Evolutionary conservation across 1,284 basidiomycete species (phyloP), one percentile per base, ranked within the genome.

Genomic region (Pterula multifida): DNA sequence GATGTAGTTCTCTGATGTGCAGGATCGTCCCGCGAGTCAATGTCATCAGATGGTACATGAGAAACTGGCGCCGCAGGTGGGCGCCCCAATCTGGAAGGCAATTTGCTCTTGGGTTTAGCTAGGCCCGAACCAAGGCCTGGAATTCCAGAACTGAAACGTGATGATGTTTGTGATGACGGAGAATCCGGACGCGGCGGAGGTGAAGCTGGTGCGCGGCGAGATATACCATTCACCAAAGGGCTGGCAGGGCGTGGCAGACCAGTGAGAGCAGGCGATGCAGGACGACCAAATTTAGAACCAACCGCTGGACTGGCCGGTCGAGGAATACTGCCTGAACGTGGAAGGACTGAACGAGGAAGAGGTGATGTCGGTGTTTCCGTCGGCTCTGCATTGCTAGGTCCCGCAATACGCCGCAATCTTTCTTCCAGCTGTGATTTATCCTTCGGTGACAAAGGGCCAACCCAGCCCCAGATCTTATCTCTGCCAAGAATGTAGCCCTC

Each of bases 381-480:
- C 54, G 70, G 75, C 26, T 71, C 71, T 51, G 72, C 71, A 48
- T 68, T 72, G 56, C 74, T 78, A 39, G 79, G 77, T 6, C 81
- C 81, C 19, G 82, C 72, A 4, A 91, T 82, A 36, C 92, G 82
- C 55, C 90, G 85, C 19, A 96, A 67, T 15, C 91, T 78, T 62
- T 95, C 93, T 63, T 95, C 91, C 24, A 96, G 73, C 60, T 95
- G 87, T 13, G 90, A 90, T 63, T 87, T 90, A 59, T 95, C 92
- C 63, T 94, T 95, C 1, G 85, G 71, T 26, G 86, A 78, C 36
- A 96, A 66, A 2, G 73, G 61, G 2, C 90, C 90, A 32, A 93
- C 85, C 11, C 85, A 66, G 15, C 77, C 71, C 86, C 88, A 94
- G 12, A 94, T 77, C 55, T 82, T 86, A 57, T 96, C 91, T 21